A percentile compares a stretch with the other conserved stretches of the same genome.
Conservation (phyloP, 352 stramenopile genomes). For the Thalassiosira exigua region DNA sequence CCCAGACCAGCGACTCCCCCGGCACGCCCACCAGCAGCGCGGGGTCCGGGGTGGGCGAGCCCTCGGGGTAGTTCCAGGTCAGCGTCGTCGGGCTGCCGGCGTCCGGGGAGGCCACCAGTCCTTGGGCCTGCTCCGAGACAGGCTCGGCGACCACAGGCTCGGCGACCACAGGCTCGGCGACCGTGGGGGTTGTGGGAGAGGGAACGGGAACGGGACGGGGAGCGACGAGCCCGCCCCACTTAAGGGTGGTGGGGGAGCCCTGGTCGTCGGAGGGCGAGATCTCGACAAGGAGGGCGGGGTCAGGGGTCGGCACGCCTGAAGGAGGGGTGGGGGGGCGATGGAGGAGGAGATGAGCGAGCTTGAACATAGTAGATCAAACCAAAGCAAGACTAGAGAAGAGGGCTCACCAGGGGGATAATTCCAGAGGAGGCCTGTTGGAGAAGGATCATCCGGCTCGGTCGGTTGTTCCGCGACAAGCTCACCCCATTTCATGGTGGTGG, state of each 20-base stretch:
- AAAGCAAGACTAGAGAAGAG: background rate
- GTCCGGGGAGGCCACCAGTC: too few species aligned
- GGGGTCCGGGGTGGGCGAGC: conserved; percentile 46
- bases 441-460: background rate
- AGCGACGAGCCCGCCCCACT: too few species aligned
- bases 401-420: conserved; percentile 33
- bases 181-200: too few species aligned
- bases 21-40: conserved; percentile 22
- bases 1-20: conserved; percentile 23
- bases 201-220: too few species aligned
- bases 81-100: background rate
- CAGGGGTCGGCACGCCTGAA: conserved; percentile 23
- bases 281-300: conserved; percentile 30
- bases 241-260: conserved; percentile 15
- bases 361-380: background rate
- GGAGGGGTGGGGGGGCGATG: background rate
- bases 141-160: background rate
- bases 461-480: background rate
- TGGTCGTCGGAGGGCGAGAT: too few species aligned
- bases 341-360: background rate
- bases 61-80: conserved; percentile 22
- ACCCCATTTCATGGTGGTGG: conserved; percentile 33
- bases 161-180: too few species aligned
- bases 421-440: background rate
- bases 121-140: too few species aligned